phyloP scores from a whole-genome alignment of 352 stramenopile species.

The Pythium folliculosum region DNA sequence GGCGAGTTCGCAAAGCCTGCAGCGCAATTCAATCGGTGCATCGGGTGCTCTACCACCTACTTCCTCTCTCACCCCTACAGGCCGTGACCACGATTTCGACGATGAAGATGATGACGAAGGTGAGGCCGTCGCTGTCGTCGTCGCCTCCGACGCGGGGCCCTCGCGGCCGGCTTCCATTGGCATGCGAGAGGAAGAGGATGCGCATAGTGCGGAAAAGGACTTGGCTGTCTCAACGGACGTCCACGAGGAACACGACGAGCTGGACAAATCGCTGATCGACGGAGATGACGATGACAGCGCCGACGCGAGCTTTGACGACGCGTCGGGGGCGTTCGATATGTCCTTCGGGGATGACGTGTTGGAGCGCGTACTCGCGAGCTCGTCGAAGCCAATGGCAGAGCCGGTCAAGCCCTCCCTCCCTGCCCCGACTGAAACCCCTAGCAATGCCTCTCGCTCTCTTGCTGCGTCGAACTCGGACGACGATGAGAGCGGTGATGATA shows the following conservation, averaged over 20 bases:
- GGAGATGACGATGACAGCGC: background rate
- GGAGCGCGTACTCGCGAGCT: slow-evolving; percentile 10
- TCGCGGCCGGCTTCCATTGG: background rate
- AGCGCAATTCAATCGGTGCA: background rate
- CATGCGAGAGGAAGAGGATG: background rate
- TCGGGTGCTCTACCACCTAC: background rate
- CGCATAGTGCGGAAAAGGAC: background rate
- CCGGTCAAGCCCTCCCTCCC: background rate
- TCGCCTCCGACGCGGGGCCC: background rate
- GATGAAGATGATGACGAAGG: slow-evolving; percentile 4
- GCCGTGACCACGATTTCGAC: slow-evolving; percentile 4
- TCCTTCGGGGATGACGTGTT: slow-evolving; percentile 25
- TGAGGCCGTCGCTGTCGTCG: background rate
- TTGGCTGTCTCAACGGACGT: too few species aligned
- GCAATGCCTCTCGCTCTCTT: background rate
- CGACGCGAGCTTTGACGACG: slow-evolving; percentile 11
- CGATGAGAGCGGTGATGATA: slow-evolving; percentile 1
- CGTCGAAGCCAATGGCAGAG: background rate
- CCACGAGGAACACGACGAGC: background rate
- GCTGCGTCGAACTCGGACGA: slow-evolving; percentile 14
- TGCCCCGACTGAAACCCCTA: background rate
- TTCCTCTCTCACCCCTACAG: background rate
- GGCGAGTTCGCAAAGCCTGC: slow-evolving; percentile 9
- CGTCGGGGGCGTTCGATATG: slow-evolving; percentile 16
- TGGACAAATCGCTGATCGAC: background rate